These are phyloP conservation scores for Tubosaeta sp. DNA, from an alignment of 768 basidiomycete genomes.

Conservation along the genomic window DNA sequence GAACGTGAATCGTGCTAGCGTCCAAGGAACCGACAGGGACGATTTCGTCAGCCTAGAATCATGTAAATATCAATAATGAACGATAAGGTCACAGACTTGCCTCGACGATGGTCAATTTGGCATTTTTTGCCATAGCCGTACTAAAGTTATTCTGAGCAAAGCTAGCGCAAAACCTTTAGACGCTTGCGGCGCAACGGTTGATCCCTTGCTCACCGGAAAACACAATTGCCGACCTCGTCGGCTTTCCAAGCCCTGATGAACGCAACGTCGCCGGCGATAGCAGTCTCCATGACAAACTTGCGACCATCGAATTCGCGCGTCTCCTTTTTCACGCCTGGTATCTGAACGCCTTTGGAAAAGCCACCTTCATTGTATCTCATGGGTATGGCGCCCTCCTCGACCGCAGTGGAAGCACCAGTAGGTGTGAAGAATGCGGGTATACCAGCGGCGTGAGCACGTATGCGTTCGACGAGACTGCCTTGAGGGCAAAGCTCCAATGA, in stretches of 20 bases:
- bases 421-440: conserved; percentile 95
- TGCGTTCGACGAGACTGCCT: conserved; percentile 83
- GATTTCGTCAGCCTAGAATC: conserved; percentile 75
- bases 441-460: conserved; percentile 86
- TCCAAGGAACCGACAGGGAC: conserved; percentile 80
- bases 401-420: conserved; percentile 81
- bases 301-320: conserved; percentile 72
- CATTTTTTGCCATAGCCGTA: conserved; percentile 84
- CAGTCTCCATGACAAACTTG: conserved; percentile 76
- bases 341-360: conserved; percentile 61
- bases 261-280: conserved; percentile 77
- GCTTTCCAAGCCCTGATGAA: conserved; percentile 90
- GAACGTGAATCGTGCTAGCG: conserved; percentile 77
- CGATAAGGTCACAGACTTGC: conserved; percentile 31
- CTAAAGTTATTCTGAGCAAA: conserved; percentile 88
- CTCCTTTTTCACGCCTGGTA: conserved; percentile 76
- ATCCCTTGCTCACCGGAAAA: conserved; percentile 65
- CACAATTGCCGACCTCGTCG: conserved; percentile 85
- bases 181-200: not conserved
- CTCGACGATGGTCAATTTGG: conserved; percentile 88
- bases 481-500: conserved; percentile 88
- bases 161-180: conserved; percentile 33
- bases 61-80: not conserved
- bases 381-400: conserved; percentile 76
- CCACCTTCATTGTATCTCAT: conserved; percentile 76